These are phyloP conservation scores for Globisporangium takayamanum DNA, from an alignment of 352 stramenopile species.

Conservation along the genomic window DNA sequence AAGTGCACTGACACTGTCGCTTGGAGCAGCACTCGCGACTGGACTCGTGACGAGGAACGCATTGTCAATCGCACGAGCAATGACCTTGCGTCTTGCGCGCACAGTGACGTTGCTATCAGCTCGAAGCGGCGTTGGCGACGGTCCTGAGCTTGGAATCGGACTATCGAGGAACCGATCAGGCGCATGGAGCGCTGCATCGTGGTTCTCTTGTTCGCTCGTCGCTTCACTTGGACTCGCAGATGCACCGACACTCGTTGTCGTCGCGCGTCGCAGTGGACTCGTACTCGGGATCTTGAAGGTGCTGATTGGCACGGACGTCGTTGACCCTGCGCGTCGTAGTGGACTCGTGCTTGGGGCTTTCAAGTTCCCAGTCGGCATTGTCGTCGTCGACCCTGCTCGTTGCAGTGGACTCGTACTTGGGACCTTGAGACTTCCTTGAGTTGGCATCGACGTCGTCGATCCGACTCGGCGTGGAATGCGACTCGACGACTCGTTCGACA, in stretches of 20 bases:
- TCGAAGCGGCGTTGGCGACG: conserved; percentile 1
- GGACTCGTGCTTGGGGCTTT: not conserved
- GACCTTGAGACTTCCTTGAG: not conserved
- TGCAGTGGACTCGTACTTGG: not conserved
- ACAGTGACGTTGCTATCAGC: conserved; percentile 13
- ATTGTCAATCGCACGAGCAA: not conserved
- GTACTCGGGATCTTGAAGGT: not conserved
- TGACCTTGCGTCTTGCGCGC: conserved; percentile 3
- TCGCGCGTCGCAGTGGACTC: not conserved
- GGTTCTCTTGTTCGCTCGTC: not conserved
- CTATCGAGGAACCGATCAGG: conserved; percentile 10
- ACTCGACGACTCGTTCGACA: conserved; percentile 4
- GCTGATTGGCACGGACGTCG: conserved; percentile 2
- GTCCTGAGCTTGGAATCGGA: conserved; percentile 8
- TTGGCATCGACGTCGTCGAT: not conserved
- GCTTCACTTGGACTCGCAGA: not conserved
- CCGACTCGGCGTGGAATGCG: conserved; percentile 3
- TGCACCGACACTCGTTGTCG: not conserved
- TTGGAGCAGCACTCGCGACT: too few species aligned
- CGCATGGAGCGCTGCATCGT: not conserved
- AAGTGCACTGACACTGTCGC: too few species aligned
- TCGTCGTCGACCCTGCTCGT: not conserved
- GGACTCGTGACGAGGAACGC: not conserved
- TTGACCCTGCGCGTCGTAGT: not conserved
- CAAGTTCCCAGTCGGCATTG: not conserved